Evolutionary conservation across 129 eudicot genomes (phyloP), one percentile per base, ranked within the genome.

Genomic region (Flaveria sonorensis): DNA sequence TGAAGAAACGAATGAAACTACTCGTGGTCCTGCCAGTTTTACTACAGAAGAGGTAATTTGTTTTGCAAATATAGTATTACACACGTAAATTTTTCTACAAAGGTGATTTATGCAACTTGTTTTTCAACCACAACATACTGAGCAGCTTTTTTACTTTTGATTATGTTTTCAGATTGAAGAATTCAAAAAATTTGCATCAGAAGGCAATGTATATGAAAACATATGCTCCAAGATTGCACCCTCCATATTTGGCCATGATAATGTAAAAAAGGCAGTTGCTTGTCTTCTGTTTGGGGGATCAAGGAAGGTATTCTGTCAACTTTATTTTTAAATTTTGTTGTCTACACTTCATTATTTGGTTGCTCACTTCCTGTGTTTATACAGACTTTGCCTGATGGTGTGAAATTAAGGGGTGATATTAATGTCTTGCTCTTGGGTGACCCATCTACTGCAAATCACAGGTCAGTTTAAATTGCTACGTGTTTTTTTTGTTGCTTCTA

Each of bases 361-460:
- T n/a, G 23, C 76, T 76, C 42, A 71, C 51, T 48, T 52, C 40
- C 24, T 63, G 28, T 77, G 48, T 59, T 50, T 8, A 30, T 83
- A 76, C 85, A 92, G 99, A 43, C 70, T 70, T 86, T 95, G 77
- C 97, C 99, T 11, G 99, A 95, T 86, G 99, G 99, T 77, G 99
- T 92, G 69, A 95, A 68, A 82, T 81, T 95, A 75, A 88, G 99
- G 84, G 97, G 99, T 74, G 99, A 95, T 81, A 95, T 95, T 75
- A 95, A 95, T 86, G 96, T 95, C 46, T 67, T 95, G 82, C 99
- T 95, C 69, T 79, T 95, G 82, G 99, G 99, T 19, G 99, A 95
- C 71, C 99, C 99, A 74, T 95, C 99, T 30, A 95, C 99, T 28
- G 99, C 99, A 66, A 95, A 78, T 95, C 99, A 70, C 99, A 95